A percentile compares a stretch with the other conserved stretches of the same genome.
These are phyloP conservation scores for Podila minutissima DNA, from an alignment of 192 early-diverging fungal species.

Conservation along the genomic window DNA sequence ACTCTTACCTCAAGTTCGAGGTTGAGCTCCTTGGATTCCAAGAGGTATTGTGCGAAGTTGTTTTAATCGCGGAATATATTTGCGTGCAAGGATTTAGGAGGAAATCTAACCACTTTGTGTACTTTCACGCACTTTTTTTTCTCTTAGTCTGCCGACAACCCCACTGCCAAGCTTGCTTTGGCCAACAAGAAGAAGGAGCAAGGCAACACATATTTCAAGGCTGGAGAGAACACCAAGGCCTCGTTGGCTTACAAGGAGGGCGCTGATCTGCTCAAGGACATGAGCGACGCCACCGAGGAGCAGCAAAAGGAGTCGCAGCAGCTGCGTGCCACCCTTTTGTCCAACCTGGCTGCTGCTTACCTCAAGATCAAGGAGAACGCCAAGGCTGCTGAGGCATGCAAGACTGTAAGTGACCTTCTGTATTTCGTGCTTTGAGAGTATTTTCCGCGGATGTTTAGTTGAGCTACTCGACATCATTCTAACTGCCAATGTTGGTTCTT, in stretches of 20 bases:
- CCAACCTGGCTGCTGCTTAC: slow-evolving; percentile 50
- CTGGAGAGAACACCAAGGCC: slow-evolving; percentile 28
- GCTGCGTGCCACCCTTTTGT: slow-evolving; percentile 25
- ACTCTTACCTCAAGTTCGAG: slow-evolving; percentile 53
- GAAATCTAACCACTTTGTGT: too few species aligned
- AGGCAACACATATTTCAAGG: slow-evolving; percentile 53
- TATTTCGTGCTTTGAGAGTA: not conserved
- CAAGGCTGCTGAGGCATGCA: slow-evolving; percentile 39
- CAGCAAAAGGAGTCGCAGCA: slow-evolving; percentile 16
- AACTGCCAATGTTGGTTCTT: not conserved
- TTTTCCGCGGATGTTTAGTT: not conserved
- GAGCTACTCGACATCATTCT: not conserved
- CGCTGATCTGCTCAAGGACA: slow-evolving; percentile 33
- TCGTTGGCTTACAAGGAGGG: slow-evolving; percentile 46
- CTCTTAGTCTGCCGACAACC: slow-evolving; percentile 38
- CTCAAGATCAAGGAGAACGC: slow-evolving; percentile 46
- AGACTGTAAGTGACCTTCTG: slow-evolving; percentile 7
- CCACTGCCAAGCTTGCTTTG: slow-evolving; percentile 37
- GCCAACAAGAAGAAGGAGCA: slow-evolving; percentile 52
- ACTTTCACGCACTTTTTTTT: too few species aligned
- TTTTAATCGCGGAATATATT: not conserved
- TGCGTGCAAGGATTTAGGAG: too few species aligned
- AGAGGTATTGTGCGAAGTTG: slow-evolving; percentile 22
- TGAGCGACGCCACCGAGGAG: slow-evolving; percentile 24
- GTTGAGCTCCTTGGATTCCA: slow-evolving; percentile 52